A percentile compares a stretch with the other conserved stretches of the same genome.
Conservation (phyloP, 352 stramenopile species). For the Pythium oligandrum region DNA sequence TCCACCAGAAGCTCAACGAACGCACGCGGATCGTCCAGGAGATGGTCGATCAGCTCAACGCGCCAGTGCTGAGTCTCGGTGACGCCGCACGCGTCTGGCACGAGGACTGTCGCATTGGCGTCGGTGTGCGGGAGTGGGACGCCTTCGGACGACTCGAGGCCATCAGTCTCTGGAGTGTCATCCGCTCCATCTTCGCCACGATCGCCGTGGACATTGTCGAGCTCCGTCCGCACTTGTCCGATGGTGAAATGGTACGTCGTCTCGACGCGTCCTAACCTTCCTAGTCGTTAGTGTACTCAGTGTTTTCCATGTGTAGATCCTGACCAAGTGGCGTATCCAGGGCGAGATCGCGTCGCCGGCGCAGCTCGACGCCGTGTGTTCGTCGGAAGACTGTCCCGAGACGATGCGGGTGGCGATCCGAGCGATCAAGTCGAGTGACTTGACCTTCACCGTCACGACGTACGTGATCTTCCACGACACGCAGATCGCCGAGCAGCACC, state of each 20-base stretch:
- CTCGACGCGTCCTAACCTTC: no score
- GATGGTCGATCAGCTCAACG: slow-evolving; percentile 79
- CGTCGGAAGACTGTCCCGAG: slow-evolving; percentile 61
- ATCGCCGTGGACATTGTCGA: slow-evolving; percentile 79
- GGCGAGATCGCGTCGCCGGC: slow-evolving; percentile 63
- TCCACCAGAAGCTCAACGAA: slow-evolving; percentile 50
- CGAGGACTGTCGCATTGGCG: slow-evolving; percentile 63
- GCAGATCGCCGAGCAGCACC: slow-evolving; percentile 68
- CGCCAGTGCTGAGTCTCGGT: slow-evolving; percentile 55
- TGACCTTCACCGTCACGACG: slow-evolving; percentile 82
- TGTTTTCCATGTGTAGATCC: slow-evolving; percentile 25
- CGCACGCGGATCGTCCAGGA: slow-evolving; percentile 75
- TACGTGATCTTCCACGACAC: slow-evolving; percentile 78
- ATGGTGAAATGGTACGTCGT: slow-evolving; percentile 57
- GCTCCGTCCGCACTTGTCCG: slow-evolving; percentile 62
- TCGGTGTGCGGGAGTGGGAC: slow-evolving; percentile 79
- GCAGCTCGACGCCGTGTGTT: slow-evolving; percentile 55
- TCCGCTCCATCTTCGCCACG: slow-evolving; percentile 71
- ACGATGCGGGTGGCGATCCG: slow-evolving; percentile 64
- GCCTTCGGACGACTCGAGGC: slow-evolving; percentile 60
- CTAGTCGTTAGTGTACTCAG: no score
- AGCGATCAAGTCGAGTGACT: slow-evolving; percentile 76
- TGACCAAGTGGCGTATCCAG: slow-evolving; percentile 82
- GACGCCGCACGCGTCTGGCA: slow-evolving; percentile 72
- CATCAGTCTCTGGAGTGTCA: slow-evolving; percentile 80